phyloP scores from a whole-genome alignment of 2,329 filamentous ascomycete species.

The Microsporum canis region DNA sequence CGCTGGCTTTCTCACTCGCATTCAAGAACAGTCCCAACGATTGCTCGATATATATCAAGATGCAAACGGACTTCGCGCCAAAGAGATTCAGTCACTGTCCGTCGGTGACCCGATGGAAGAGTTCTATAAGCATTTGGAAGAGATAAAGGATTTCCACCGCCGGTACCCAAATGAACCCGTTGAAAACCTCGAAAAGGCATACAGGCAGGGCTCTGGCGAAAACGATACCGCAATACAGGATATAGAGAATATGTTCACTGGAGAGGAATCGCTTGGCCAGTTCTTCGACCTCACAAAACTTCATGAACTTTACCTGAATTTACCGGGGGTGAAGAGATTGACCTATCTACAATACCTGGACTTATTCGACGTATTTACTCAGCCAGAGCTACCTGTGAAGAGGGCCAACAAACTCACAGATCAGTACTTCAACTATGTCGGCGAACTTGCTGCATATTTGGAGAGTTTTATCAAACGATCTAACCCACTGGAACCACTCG shows the following conservation, averaged over 20 bases:
- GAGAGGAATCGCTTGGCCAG: constrained; percentile 85
- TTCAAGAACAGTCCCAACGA: constrained; percentile 72
- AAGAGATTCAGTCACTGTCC: constrained; percentile 74
- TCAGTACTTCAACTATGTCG: constrained; percentile 82
- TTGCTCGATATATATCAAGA: constrained; percentile 78
- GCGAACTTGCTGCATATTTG: constrained; percentile 67
- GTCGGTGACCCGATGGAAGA: constrained; percentile 79
- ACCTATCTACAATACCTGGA: constrained; percentile 91
- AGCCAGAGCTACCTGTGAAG: constrained; percentile 62
- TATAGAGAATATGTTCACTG: constrained; percentile 86
- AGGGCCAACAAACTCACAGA: constrained; percentile 79
- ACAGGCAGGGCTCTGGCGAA: constrained; percentile 61
- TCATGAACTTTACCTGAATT: constrained; percentile 83
- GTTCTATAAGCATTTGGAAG: constrained; percentile 74
- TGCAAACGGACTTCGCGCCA: constrained; percentile 55
- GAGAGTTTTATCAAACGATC: constrained; percentile 79
- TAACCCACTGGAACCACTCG: constrained; percentile 72
- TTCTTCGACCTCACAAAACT: constrained; percentile 78
- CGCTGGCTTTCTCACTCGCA: constrained; percentile 71
- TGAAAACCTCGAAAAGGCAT: constrained; percentile 87
- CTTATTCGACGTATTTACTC: constrained; percentile 73
- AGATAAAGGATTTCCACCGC: constrained; percentile 77
- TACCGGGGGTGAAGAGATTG: constrained; percentile 72
- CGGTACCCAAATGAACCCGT: constrained; percentile 89
- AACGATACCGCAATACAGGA: constrained; percentile 53